Conservation (phyloP, 1,139 yeast genomes). For the Spencermartinsiella ligniputridi region DNA sequence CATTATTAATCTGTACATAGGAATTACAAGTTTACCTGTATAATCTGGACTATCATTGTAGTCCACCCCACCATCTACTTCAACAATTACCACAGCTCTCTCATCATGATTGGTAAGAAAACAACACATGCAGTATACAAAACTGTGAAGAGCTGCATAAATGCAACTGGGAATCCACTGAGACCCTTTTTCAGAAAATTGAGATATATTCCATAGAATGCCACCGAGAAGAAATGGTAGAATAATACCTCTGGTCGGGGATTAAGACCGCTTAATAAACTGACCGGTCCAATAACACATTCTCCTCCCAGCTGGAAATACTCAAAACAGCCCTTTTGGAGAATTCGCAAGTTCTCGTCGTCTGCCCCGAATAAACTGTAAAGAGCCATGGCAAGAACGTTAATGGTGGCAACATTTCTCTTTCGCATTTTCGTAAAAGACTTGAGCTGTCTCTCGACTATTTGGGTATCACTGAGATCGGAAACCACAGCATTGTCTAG, state of each 20-base stretch:
- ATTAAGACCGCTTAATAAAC: conserved; percentile 74
- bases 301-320: conserved; percentile 84
- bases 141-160: conserved; percentile 64
- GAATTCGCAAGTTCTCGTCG: conserved; percentile 52
- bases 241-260: conserved; percentile 73
- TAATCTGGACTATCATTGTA: no score
- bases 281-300: conserved; percentile 73
- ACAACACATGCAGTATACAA: conserved; percentile 71
- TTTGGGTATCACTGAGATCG: conserved; percentile 54
- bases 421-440: conserved; percentile 77
- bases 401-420: conserved; percentile 74
- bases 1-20: not conserved
- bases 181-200: conserved; percentile 66
- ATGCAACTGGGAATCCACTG: conserved; percentile 65
- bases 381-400: conserved; percentile 85
- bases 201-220: conserved; percentile 71
- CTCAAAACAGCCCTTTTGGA: conserved; percentile 84
- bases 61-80: no score
- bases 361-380: conserved; percentile 90
- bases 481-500: conserved; percentile 51
- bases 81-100: conserved; percentile 23
- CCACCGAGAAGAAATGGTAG: conserved; percentile 85
- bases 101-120: conserved; percentile 39
- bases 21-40: no score
- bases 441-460: conserved; percentile 50